Base-by-base conservation (phyloP, 2,329 filamentous ascomycete species). In the Cordyceps fumosorosea region DNA sequence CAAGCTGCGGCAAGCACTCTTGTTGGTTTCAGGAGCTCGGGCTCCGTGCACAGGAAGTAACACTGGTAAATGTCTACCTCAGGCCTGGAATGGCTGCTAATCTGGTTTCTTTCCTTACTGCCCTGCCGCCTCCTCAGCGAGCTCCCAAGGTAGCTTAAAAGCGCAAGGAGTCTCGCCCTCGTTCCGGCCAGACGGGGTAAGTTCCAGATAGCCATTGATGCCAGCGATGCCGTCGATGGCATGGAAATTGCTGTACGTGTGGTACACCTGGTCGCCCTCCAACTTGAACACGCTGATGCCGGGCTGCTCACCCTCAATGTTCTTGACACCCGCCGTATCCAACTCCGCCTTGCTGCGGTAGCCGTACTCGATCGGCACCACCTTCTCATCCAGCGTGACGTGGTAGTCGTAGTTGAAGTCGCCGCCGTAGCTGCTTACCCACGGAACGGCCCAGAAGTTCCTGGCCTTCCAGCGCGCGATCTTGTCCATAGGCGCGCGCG, bases 371-470 rank as follows among this genome's bases (percentile, higher is more conserved):
- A 68, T 63, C 14, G 67, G 66, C 14, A 59, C 44, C 5, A 70
- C 61, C 2, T 56, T 56, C 11, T 66, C 60, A 51, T 73, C 69
- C 22, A 70, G 56, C 3, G 68, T 70, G 32, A 64, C 72, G 26
- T 70, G 65, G 48, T 72, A 74, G 62, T 74, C 72, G 62, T 71
- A 72, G 63, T 74, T 75, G 66, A 74, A 75, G 37, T 68, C 65
- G 16, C 65, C 67, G 0, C 64, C 69, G 18, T 65, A 66, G 20
- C 68, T 71, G 3, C 68, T 70, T 47, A 69, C 70, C 68, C 73
- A 76, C 8, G 73, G 73, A 45, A 75, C 73, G 3, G 62, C 67
- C 73, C 72, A 77, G 42, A 69, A 71, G 69, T 75, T 73, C 54
- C 69, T 67, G 40, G 70, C 65, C 60, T 72, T 70, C 66, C 72